These are phyloP conservation scores for Lichtheimia ornata DNA, from an alignment of 371 early-diverging fungal genomes.

Conservation along the genomic window DNA sequence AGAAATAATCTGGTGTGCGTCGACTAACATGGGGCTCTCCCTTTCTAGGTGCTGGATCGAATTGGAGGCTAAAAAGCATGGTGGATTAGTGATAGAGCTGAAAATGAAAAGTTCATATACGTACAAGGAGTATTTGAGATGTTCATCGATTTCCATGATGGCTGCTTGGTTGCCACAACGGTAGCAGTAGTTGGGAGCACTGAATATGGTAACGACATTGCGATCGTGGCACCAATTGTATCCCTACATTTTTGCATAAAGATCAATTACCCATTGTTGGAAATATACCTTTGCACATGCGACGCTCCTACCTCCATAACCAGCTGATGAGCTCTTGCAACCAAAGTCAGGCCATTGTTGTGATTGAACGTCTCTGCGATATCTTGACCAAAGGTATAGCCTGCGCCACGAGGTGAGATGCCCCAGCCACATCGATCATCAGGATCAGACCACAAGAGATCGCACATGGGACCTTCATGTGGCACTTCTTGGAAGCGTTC, in stretches of 20 bases:
- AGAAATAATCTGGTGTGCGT: conserved; percentile 98
- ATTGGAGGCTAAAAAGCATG: conserved; percentile 79
- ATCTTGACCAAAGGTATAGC: conserved; percentile 97
- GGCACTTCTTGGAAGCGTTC: conserved; percentile 98
- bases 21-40: conserved; percentile 97
- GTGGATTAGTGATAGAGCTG: background rate
- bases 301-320: conserved; percentile 59
- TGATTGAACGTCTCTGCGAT: conserved; percentile 97
- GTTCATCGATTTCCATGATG: conserved; percentile 95
- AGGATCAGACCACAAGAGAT: conserved; percentile 99
- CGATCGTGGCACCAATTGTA: conserved; percentile 98
- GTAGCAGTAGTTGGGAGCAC: conserved; percentile 99
- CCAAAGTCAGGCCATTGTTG: conserved; percentile 91
- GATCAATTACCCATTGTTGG: background rate
- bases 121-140: conserved; percentile 90
- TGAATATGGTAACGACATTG: conserved; percentile 99
- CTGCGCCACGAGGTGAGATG: conserved; percentile 96
- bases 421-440: conserved; percentile 98
- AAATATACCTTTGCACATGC: background rate
- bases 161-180: conserved; percentile 99
- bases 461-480: conserved; percentile 98
- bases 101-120: conserved; percentile 22
- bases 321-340: conserved; percentile 97
- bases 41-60: conserved; percentile 97
- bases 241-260: conserved; percentile 45